These are phyloP conservation scores for Phytophthora meadii DNA, from an alignment of 352 stramenopile genomes.

Conservation along the genomic window DNA sequence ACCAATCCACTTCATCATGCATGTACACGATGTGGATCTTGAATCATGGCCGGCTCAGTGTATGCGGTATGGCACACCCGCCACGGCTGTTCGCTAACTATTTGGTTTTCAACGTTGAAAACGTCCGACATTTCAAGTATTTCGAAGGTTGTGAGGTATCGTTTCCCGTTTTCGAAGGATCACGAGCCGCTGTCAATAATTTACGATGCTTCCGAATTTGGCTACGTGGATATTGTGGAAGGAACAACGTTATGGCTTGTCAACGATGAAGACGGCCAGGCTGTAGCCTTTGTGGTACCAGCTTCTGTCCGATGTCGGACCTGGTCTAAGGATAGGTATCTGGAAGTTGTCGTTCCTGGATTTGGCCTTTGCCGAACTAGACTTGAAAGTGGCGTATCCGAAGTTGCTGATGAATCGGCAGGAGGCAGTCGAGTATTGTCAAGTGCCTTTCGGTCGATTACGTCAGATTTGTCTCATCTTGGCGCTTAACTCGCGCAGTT, in stretches of 20 bases:
- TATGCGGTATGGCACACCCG: background rate
- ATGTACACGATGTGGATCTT: background rate
- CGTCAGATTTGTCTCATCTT: no score
- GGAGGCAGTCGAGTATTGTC: no score
- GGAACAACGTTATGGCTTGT: no score
- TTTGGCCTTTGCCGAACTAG: background rate
- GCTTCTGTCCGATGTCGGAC: background rate
- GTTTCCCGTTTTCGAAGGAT: no score
- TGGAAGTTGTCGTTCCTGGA: no score
- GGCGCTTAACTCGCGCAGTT: background rate
- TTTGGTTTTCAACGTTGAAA: background rate
- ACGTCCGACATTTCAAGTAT: background rate
- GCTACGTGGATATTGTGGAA: no score
- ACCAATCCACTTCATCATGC: background rate
- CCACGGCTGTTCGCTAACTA: background rate
- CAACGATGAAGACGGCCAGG: no score
- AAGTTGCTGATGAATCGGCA: background rate
- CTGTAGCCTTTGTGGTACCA: no score
- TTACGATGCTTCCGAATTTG: no score
- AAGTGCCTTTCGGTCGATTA: no score
- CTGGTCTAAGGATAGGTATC: no score
- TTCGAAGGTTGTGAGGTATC: background rate
- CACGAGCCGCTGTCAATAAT: no score
- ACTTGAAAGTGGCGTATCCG: background rate
- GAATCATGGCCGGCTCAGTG: background rate